A percentile compares a stretch with the other conserved stretches of the same genome.
phyloP scores from a whole-genome alignment of 495 filamentous ascomycete genomes.

The Penicillium flavigenum region DNA sequence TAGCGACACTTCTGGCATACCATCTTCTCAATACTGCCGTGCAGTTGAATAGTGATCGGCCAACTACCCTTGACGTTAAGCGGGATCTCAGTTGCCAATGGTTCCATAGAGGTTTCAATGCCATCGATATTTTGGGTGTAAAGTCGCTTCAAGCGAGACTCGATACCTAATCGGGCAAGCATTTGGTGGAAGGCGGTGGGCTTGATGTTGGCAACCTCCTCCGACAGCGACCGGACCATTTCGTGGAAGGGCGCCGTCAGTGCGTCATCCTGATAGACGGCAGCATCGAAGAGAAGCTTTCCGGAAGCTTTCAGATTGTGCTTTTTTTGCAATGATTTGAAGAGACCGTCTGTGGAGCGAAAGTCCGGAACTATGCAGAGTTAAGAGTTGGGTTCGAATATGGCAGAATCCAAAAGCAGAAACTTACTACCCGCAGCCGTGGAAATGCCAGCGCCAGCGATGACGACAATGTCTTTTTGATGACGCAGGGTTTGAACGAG shows the following conservation, averaged over 20 bases:
- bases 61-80: conserved; percentile 77
- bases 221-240: conserved; percentile 87
- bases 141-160: conserved; percentile 84
- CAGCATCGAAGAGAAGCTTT: conserved; percentile 95
- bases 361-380: conserved; percentile 81
- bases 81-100: conserved; percentile 75
- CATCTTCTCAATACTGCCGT: conserved; percentile 94
- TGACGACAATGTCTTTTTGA: conserved; percentile 93
- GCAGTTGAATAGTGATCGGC: conserved; percentile 90
- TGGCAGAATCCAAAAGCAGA: conserved; percentile 56
- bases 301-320: conserved; percentile 91
- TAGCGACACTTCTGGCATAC: conserved; percentile 88
- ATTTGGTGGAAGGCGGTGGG: conserved; percentile 93
- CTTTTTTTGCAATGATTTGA: conserved; percentile 75
- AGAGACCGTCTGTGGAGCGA: conserved; percentile 84
- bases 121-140: conserved; percentile 97
- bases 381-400: conserved; percentile 42
- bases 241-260: conserved; percentile 88
- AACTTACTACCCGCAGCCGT: conserved; percentile 91
- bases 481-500: conserved; percentile 76
- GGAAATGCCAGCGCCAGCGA: conserved; percentile 95
- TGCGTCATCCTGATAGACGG: conserved; percentile 87
- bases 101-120: conserved; percentile 81
- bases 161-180: conserved; percentile 83
- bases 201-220: conserved; percentile 67